phyloP scores from a whole-genome alignment of 805 yeast genomes.

The Saccharomyces jurei region DNA sequence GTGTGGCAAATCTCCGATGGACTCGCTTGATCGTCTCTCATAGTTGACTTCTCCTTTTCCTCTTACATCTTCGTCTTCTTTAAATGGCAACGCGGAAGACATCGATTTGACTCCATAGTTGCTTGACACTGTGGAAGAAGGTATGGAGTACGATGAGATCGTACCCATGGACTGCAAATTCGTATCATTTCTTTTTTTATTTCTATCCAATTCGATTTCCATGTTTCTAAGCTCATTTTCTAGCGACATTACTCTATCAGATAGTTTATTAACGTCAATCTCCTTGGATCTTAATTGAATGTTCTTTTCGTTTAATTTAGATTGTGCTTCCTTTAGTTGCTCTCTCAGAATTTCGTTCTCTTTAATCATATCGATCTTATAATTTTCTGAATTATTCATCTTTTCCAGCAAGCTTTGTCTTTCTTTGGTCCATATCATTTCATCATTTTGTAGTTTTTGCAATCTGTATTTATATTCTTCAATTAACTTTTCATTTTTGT shows the following conservation, averaged over 20 bases:
- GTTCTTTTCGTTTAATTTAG: constrained; percentile 16
- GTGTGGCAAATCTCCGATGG: constrained; percentile 26
- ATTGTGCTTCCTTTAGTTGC: constrained; percentile 18
- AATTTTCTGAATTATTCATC: constrained; percentile 27
- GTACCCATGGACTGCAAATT: background rate
- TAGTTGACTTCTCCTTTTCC: constrained; percentile 6
- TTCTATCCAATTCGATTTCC: background rate
- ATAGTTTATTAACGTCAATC: constrained; percentile 15
- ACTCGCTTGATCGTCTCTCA: constrained; percentile 16
- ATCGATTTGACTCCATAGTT: constrained; percentile 14
- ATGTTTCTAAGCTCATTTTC: constrained; percentile 9
- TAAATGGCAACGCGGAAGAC: constrained; percentile 14
- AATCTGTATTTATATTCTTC: constrained; percentile 33
- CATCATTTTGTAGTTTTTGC: constrained; percentile 45
- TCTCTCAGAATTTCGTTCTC: constrained; percentile 34
- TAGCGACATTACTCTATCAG: constrained; percentile 14
- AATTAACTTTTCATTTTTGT: constrained; percentile 10
- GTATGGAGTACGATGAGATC: background rate
- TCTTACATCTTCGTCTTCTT: constrained; percentile 1
- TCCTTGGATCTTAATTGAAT: constrained; percentile 17
- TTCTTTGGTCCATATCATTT: constrained; percentile 31
- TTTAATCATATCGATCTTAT: constrained; percentile 40
- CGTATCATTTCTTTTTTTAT: constrained; percentile 1
- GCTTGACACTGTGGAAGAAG: constrained; percentile 10
- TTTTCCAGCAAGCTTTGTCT: constrained; percentile 26